Evolutionary conservation across 106 monocot species (phyloP).

Genomic region (Agapanthus africanus): DNA sequence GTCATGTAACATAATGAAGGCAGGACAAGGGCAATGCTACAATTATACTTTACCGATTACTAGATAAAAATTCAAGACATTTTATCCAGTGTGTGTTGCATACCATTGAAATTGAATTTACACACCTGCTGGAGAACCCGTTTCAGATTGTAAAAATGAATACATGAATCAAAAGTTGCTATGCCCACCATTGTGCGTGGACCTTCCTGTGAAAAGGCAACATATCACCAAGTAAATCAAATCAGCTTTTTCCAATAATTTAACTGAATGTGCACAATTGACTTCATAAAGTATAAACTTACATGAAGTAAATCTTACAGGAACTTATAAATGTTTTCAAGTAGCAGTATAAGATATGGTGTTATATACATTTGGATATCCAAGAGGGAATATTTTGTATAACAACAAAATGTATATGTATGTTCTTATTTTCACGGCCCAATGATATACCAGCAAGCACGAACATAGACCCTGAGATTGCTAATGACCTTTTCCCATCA

Average conservation of each 20-base stretch:
- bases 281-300: background rate
- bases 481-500: background rate
- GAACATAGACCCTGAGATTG: background rate
- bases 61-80: background rate
- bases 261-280: background rate
- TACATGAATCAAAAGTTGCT: slow-evolving; percentile 91
- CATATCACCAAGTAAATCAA: background rate
- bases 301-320: background rate
- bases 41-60: no score
- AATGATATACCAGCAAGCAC: background rate
- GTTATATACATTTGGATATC: background rate
- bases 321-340: background rate
- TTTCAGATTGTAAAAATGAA: slow-evolving; percentile 97
- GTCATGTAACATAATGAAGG: no score
- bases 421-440: background rate
- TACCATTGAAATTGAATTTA: background rate
- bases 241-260: background rate
- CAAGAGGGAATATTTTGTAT: background rate
- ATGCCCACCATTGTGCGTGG: slow-evolving; percentile 87
- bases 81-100: background rate
- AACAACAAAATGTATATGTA: background rate
- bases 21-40: no score
- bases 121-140: slow-evolving; percentile 78
- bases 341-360: background rate
- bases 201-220: slow-evolving; percentile 66